Percentiles rank a stretch among this genome's conserved stretches.
Conservation (phyloP, 2,329 filamentous ascomycete genomes). For the Nigrograna mackinnonii region DNA sequence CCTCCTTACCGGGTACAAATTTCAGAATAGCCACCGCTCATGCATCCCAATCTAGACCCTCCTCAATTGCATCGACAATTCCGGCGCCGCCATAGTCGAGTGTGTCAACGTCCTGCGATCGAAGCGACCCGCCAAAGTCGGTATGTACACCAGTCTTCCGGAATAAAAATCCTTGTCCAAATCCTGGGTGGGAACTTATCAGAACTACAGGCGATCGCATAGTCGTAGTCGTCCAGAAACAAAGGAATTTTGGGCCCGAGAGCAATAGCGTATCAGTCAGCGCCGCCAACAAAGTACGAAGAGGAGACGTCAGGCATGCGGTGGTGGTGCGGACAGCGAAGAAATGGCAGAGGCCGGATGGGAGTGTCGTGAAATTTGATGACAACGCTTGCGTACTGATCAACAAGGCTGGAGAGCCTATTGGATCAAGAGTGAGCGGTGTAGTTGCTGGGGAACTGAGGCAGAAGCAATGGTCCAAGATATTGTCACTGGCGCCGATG, state of each 20-base stretch:
- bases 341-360: constrained; percentile 83
- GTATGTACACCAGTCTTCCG: constrained; percentile 63
- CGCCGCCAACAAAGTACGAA: constrained; percentile 88
- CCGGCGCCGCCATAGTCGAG: constrained; percentile 94
- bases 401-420: constrained; percentile 94
- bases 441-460: constrained; percentile 89
- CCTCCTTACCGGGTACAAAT: constrained; percentile 5
- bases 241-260: constrained; percentile 75
- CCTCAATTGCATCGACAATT: constrained; percentile 99
- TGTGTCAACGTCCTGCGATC: constrained; percentile 92
- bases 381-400: constrained; percentile 98
- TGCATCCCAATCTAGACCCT: constrained; percentile 72
- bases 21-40: constrained; percentile 43
- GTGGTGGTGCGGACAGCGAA: constrained; percentile 92
- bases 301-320: constrained; percentile 94
- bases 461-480: constrained; percentile 97
- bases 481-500: constrained; percentile 89
- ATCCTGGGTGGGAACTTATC: too few relatives aligned
- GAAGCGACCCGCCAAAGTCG: constrained; percentile 85
- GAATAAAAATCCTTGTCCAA: too few relatives aligned
- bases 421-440: constrained; percentile 76
- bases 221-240: constrained; percentile 96
- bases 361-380: constrained; percentile 89
- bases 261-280: constrained; percentile 72
- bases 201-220: constrained; percentile 79